Conservation (phyloP, 805 yeast genomes). For the Citeromyces matritensis region DNA sequence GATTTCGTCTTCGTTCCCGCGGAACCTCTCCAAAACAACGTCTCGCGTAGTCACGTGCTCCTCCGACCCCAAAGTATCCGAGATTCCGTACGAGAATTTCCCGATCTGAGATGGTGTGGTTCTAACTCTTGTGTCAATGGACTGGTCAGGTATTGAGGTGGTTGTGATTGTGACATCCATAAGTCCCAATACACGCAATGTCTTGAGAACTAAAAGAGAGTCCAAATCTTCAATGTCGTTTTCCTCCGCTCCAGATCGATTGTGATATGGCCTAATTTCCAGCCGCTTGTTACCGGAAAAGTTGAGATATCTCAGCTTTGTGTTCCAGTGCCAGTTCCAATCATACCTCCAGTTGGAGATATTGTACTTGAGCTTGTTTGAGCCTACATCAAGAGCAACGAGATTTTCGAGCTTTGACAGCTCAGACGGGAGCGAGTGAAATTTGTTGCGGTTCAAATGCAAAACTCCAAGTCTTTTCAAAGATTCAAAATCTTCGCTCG, state of each 20-base stretch:
- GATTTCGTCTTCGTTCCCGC: constrained; percentile 74
- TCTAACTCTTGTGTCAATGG: constrained; percentile 69
- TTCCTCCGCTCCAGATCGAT: constrained; percentile 29
- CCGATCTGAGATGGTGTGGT: constrained; percentile 75
- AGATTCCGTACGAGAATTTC: constrained; percentile 75
- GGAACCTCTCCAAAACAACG: constrained; percentile 71
- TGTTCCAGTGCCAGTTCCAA: constrained; percentile 94
- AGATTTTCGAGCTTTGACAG: constrained; percentile 51
- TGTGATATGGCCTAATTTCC: constrained; percentile 62
- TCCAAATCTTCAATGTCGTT: constrained; percentile 45
- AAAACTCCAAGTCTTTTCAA: constrained; percentile 44
- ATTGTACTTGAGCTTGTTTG: constrained; percentile 80
- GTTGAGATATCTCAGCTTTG: constrained; percentile 62
- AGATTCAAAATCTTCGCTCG: constrained; percentile 71
- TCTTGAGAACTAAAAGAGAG: constrained; percentile 42
- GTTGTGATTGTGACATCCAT: constrained; percentile 94
- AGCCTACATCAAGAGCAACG: constrained; percentile 75
- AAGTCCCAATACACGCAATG: constrained; percentile 63
- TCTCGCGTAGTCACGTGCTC: constrained; percentile 64
- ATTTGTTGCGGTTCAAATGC: constrained; percentile 68
- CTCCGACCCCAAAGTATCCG: constrained; percentile 68
- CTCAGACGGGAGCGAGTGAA: constrained; percentile 82
- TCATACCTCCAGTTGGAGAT: constrained; percentile 91
- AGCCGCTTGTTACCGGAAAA: constrained; percentile 87
- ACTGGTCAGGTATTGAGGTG: constrained; percentile 80